Evolutionary conservation across 805 yeast genomes (phyloP), one percentile per base, ranked within the genome.

Genomic region (Cyberlindnera petersonii): DNA sequence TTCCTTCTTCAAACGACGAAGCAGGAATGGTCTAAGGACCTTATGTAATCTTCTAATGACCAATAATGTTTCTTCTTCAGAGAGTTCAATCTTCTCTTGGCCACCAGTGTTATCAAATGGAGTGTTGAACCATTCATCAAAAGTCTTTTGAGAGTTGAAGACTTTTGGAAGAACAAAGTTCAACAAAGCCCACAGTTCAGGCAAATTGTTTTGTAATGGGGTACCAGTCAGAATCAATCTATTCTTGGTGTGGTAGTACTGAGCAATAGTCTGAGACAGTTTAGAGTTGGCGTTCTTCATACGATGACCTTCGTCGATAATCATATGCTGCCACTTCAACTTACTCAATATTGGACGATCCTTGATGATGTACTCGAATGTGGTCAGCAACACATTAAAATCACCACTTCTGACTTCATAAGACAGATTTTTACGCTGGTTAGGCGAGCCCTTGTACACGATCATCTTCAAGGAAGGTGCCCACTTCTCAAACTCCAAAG

Each of bases 291-390:
- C 70, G 55, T 85, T 85, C 58, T 85, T 85, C 88, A 85, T 81
- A 64, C 94, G 71, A 60, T 85, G 95, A 61, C 95, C 95, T 69
- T 85, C 95, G 69, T 85, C 95, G 48, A 85, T 85, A 48, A 85
- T 83, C 91, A 85, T 85, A 59, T 86, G 91, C 26, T 82, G 82
- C 79, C 89, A 85, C 47, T 74, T 74, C 50, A 82, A 75, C 53
- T 80, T 82, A 23, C 79, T 64, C 52, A 85, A 65, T 15, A 85
- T 55, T 7, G 88, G 81, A 46, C 86, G 74, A 56, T 85, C 95
- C 53, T 82, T 74, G 47, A 85, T 82, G 48, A 85, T 78, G 55
- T 85, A 85, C 61, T 85, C 95, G 56, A 79, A 85, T 4, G 95
- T 85, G 4, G 95, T 85, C 55, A 85, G 68, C 42, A 85, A 60